These are phyloP conservation scores for Aspergillus floridensis DNA, from an alignment of 2,329 filamentous ascomycete species.

Conservation along the genomic window DNA sequence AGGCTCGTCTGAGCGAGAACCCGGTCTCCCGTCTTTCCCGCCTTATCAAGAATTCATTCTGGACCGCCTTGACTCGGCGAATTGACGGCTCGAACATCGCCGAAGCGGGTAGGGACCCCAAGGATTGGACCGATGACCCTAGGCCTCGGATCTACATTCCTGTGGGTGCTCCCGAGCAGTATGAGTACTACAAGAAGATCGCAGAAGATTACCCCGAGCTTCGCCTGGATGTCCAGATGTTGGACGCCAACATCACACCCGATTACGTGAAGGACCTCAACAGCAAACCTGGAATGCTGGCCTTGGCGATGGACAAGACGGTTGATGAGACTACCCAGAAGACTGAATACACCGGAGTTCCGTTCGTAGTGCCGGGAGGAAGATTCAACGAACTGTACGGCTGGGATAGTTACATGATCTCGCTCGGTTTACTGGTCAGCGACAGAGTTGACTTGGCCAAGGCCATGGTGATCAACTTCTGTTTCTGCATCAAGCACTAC, in stretches of 20 bases:
- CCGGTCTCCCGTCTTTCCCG: slow-evolving; percentile 84
- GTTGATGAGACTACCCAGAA: slow-evolving; percentile 65
- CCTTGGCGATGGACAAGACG: slow-evolving; percentile 80
- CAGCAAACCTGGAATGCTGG: slow-evolving; percentile 80
- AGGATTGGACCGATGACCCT: slow-evolving; percentile 91
- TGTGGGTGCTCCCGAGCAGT: slow-evolving; percentile 76
- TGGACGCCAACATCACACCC: slow-evolving; percentile 70
- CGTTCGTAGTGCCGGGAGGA: slow-evolving; percentile 95
- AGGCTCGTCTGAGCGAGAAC: slow-evolving; percentile 89
- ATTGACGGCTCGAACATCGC: slow-evolving; percentile 82
- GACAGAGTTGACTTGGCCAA: slow-evolving; percentile 85
- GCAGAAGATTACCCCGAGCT: slow-evolving; percentile 77
- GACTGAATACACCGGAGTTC: slow-evolving; percentile 71
- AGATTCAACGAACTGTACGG: slow-evolving; percentile 98
- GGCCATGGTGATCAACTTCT: slow-evolving; percentile 93
- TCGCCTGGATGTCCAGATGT: slow-evolving; percentile 77
- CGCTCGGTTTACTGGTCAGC: slow-evolving; percentile 80
- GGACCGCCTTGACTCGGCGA: slow-evolving; percentile 82
- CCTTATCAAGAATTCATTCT: slow-evolving; percentile 86
- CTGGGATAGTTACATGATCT: slow-evolving; percentile 99
- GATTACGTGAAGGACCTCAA: slow-evolving; percentile 82
- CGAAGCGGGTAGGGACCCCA: slow-evolving; percentile 81
- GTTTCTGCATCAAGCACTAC: slow-evolving; percentile 97
- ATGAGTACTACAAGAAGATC: slow-evolving; percentile 81
- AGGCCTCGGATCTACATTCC: slow-evolving; percentile 91